Evolutionary conservation across 257 asterid species (phyloP).

Genomic region (Salvia splendens): DNA sequence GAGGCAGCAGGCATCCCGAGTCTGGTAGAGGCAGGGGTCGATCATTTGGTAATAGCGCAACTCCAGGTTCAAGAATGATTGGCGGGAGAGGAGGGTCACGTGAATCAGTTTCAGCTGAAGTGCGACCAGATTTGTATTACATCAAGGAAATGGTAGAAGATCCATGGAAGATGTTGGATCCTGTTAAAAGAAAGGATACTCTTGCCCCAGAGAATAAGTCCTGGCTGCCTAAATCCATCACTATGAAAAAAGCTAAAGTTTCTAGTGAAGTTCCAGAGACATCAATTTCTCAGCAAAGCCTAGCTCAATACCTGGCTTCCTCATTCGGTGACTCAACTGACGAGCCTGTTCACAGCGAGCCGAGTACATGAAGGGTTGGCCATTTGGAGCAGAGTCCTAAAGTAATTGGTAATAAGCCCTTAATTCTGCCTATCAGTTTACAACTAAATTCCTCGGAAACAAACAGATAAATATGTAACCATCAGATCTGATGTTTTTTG

Average conservation of each 20-base stretch:
- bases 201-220: constrained; percentile 31
- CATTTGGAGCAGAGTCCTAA: neutral
- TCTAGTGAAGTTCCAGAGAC: constrained; percentile 37
- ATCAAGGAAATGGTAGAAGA: constrained; percentile 75
- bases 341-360: constrained; percentile 33
- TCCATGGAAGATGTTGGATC: constrained; percentile 66
- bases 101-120: constrained; percentile 42
- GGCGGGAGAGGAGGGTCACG: constrained; percentile 46
- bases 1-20: constrained; percentile 30
- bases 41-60: constrained; percentile 30
- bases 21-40: constrained; percentile 52
- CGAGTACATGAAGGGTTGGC: constrained; percentile 27
- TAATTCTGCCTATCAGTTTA: neutral
- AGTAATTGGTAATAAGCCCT: neutral
- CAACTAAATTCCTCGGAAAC: neutral
- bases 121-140: constrained; percentile 49
- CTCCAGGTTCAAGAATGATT: constrained; percentile 38
- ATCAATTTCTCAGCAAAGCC: constrained; percentile 54
- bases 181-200: constrained; percentile 57
- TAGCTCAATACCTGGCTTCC: constrained; percentile 77
- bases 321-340: constrained; percentile 50
- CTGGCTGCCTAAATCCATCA: constrained; percentile 55
- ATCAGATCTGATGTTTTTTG: neutral
- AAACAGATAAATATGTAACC: neutral
- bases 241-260: constrained; percentile 58